Percentiles rank a stretch among this genome's conserved stretches.
These are phyloP conservation scores for Vitis hybrid DNA, from an alignment of 177 flowering plant species.

Conservation along the genomic window DNA sequence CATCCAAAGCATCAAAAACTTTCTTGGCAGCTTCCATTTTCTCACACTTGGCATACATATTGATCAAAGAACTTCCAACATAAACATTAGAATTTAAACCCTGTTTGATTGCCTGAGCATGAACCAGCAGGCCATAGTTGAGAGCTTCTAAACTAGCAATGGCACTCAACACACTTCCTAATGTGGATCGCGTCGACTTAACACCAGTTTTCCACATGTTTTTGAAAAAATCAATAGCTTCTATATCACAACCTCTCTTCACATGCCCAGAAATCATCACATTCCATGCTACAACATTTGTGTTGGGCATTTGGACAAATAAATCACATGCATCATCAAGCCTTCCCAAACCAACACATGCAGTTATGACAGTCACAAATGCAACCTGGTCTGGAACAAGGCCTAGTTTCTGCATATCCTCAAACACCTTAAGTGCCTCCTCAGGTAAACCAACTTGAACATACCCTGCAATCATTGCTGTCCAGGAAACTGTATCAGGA, in stretches of 20 bases:
- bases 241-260: conserved; percentile 48
- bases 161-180: conserved; percentile 83
- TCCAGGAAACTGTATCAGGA: conserved; percentile 75
- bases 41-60: conserved; percentile 76
- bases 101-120: conserved; percentile 64
- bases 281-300: conserved; percentile 86
- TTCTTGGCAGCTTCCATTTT: conserved; percentile 55
- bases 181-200: conserved; percentile 69
- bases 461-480: conserved; percentile 73
- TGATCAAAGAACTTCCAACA: conserved; percentile 81
- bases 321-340: conserved; percentile 55
- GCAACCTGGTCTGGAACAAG: conserved; percentile 64
- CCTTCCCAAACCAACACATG: conserved; percentile 54
- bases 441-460: conserved; percentile 54
- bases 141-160: conserved; percentile 49
- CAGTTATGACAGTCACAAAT: conserved; percentile 60
- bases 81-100: conserved; percentile 72
- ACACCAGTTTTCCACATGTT: conserved; percentile 53
- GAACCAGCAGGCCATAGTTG: conserved; percentile 60
- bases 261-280: conserved; percentile 84
- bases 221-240: conserved; percentile 52
- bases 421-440: conserved; percentile 56
- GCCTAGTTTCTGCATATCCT: conserved; percentile 45
- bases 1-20: conserved; percentile 58
- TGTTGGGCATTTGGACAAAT: conserved; percentile 54